These are phyloP conservation scores for Tylopilus cervinicoccineus DNA, from an alignment of 768 basidiomycete species.

Conservation along the genomic window DNA sequence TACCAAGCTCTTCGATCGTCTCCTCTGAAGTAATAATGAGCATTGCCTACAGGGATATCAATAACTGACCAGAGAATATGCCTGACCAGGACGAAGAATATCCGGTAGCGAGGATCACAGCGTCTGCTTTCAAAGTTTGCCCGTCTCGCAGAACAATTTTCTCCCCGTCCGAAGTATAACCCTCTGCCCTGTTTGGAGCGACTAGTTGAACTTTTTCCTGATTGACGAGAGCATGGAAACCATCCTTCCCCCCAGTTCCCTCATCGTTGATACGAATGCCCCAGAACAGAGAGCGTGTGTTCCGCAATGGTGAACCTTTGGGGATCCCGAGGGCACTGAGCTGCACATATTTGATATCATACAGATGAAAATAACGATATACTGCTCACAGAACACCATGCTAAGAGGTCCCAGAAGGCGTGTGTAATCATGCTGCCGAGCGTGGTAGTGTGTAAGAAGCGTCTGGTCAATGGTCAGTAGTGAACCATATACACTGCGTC, in stretches of 20 bases:
- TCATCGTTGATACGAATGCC: slow-evolving; percentile 46
- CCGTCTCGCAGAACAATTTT: slow-evolving; percentile 45
- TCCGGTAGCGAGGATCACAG: slow-evolving; percentile 56
- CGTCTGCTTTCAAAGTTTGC: slow-evolving; percentile 36
- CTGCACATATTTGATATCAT: slow-evolving; percentile 3
- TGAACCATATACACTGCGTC: not conserved
- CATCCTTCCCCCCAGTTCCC: slow-evolving; percentile 41
- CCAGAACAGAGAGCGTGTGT: slow-evolving; percentile 41
- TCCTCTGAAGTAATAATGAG: slow-evolving; percentile 33
- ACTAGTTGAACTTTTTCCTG: slow-evolving; percentile 45
- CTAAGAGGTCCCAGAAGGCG: slow-evolving; percentile 44
- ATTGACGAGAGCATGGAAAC: slow-evolving; percentile 49
- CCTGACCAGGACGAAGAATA: slow-evolving; percentile 54
- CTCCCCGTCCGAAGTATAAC: slow-evolving; percentile 23
- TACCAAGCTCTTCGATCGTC: slow-evolving; percentile 47
- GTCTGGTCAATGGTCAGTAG: slow-evolving; percentile 31
- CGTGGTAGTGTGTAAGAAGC: slow-evolving; percentile 58
- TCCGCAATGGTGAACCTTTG: slow-evolving; percentile 47
- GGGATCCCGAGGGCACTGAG: slow-evolving; percentile 29
- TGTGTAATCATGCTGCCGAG: slow-evolving; percentile 50
- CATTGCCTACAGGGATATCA: no score
- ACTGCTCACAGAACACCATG: slow-evolving; percentile 36
- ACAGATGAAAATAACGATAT: not conserved
- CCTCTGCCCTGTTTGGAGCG: slow-evolving; percentile 15
- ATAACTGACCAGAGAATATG: slow-evolving; percentile 38